These are phyloP conservation scores for Fusarium protoensiforme DNA, from an alignment of 2,329 filamentous ascomycete species.

Conservation along the genomic window DNA sequence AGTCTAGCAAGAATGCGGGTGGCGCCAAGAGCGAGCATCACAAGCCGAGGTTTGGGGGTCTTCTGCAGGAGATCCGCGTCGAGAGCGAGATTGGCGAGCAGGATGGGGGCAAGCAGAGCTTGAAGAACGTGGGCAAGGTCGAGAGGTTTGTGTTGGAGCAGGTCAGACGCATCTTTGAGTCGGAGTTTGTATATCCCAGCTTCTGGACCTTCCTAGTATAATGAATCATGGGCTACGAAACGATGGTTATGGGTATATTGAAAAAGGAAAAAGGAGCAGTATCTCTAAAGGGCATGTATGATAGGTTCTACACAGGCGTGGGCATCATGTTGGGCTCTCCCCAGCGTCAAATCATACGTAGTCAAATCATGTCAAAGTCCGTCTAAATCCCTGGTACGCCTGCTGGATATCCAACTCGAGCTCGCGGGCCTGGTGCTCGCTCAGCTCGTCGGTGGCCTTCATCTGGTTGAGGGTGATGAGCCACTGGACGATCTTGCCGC, in stretches of 20 bases:
- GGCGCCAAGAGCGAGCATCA: conserved; percentile 44
- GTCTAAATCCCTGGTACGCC: conserved; percentile 94
- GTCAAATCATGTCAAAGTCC: conserved; percentile 67
- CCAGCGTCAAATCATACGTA: not conserved
- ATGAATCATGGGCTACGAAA: conserved; percentile 14
- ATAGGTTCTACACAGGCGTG: conserved; percentile 1
- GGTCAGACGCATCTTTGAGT: conserved; percentile 96
- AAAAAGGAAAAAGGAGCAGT: conserved; percentile 10
- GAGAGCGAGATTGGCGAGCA: conserved; percentile 97
- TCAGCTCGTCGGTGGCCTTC: conserved; percentile 92
- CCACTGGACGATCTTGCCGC: conserved; percentile 98
- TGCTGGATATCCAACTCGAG: conserved; percentile 93
- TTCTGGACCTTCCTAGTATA: conserved; percentile 97
- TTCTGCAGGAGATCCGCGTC: conserved; percentile 92
- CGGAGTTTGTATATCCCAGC: conserved; percentile 98
- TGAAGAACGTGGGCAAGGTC: conserved; percentile 99
- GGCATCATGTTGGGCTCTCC: conserved; percentile 12
- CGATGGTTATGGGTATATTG: conserved; percentile 37
- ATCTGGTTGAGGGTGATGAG: conserved; percentile 97
- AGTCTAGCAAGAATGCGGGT: not conserved
- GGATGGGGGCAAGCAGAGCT: conserved; percentile 89
- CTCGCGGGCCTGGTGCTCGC: conserved; percentile 87
- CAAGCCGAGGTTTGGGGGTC: conserved; percentile 68
- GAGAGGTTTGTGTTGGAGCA: conserved; percentile 97
- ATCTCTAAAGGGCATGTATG: conserved; percentile 7